Percentiles rank a stretch among this genome's conserved stretches.
Evolutionary conservation across 805 yeast genomes (phyloP).

Genomic region (Candida sphagnicola): DNA sequence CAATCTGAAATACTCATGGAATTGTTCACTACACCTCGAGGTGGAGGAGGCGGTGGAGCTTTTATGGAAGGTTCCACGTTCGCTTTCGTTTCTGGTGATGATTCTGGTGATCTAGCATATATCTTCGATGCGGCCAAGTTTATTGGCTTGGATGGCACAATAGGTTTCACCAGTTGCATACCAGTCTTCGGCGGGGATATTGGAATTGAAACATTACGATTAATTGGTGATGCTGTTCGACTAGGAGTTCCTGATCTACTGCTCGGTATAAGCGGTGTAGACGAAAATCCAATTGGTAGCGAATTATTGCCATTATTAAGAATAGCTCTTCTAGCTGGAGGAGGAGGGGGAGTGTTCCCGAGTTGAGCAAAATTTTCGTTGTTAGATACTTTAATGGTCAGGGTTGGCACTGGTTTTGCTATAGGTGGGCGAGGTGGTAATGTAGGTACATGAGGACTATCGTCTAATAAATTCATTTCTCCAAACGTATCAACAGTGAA

Average conservation of each 20-base stretch:
- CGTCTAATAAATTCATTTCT: constrained; percentile 35
- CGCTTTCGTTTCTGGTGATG: constrained; percentile 6
- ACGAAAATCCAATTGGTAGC: constrained; percentile 30
- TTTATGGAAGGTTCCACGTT: not conserved
- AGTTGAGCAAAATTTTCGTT: constrained; percentile 5
- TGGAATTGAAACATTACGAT: constrained; percentile 10
- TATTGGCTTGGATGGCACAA: constrained; percentile 34
- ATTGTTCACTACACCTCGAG: constrained; percentile 5
- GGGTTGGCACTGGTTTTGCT: constrained; percentile 19
- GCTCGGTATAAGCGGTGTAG: constrained; percentile 37
- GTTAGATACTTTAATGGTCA: constrained; percentile 15
- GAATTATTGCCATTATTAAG: constrained; percentile 2
- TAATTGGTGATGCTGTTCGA: constrained; percentile 6
- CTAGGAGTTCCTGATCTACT: constrained; percentile 25
- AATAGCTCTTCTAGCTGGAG: constrained; percentile 7
- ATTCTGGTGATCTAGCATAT: not conserved
- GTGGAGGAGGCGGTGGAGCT: constrained; percentile 6
- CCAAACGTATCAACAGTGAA: constrained; percentile 28
- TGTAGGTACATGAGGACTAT: constrained; percentile 18
- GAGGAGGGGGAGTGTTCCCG: constrained; percentile 3
- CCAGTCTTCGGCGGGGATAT: constrained; percentile 19
- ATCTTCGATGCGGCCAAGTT: constrained; percentile 20
- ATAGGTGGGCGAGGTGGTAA: constrained; percentile 12
- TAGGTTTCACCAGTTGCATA: constrained; percentile 21
- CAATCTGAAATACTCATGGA: constrained; percentile 39